Conservation (phyloP, 2,329 filamentous ascomycete species). For the Clonostachys sp. region DNA sequence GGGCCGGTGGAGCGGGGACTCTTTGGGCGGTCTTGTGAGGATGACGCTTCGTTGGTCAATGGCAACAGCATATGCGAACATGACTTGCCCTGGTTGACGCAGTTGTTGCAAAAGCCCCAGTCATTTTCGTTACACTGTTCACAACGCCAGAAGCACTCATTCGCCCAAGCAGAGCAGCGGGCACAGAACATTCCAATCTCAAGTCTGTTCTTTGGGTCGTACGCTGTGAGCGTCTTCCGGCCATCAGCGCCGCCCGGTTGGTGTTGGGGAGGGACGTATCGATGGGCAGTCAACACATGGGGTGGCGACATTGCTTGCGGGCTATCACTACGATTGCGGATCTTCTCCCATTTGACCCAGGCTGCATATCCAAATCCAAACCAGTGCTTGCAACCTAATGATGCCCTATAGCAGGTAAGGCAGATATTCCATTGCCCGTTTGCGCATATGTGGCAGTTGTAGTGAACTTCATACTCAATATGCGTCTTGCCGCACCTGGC, state of each 20-base stretch:
- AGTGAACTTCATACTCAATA: slow-evolving; percentile 84
- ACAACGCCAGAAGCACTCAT: slow-evolving; percentile 88
- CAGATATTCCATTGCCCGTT: slow-evolving; percentile 76
- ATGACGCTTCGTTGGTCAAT: slow-evolving; percentile 54
- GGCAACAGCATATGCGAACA: slow-evolving; percentile 82
- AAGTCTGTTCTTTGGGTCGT: slow-evolving; percentile 63
- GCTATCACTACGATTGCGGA: slow-evolving; percentile 26
- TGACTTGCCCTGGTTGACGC: slow-evolving; percentile 75
- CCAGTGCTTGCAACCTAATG: slow-evolving; percentile 80
- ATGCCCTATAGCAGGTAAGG: slow-evolving; percentile 70
- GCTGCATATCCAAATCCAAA: slow-evolving; percentile 79
- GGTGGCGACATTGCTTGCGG: slow-evolving; percentile 33
- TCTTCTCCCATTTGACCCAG: slow-evolving; percentile 59
- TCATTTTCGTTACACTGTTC: slow-evolving; percentile 83
- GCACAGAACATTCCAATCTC: slow-evolving; percentile 84
- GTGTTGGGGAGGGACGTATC: slow-evolving; percentile 46
- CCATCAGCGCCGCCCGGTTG: slow-evolving; percentile 48
- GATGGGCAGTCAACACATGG: slow-evolving; percentile 54
- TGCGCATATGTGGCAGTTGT: slow-evolving; percentile 70
- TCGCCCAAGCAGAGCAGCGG: slow-evolving; percentile 66
- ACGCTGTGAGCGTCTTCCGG: slow-evolving; percentile 54
- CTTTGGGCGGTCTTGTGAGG: slow-evolving; percentile 24
- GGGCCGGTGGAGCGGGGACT: slow-evolving; percentile 36
- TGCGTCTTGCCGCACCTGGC: slow-evolving; percentile 63
- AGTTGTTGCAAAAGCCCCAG: slow-evolving; percentile 90